Conservation (phyloP, 2,329 filamentous ascomycete genomes). For the Penicillium vulpinum region DNA sequence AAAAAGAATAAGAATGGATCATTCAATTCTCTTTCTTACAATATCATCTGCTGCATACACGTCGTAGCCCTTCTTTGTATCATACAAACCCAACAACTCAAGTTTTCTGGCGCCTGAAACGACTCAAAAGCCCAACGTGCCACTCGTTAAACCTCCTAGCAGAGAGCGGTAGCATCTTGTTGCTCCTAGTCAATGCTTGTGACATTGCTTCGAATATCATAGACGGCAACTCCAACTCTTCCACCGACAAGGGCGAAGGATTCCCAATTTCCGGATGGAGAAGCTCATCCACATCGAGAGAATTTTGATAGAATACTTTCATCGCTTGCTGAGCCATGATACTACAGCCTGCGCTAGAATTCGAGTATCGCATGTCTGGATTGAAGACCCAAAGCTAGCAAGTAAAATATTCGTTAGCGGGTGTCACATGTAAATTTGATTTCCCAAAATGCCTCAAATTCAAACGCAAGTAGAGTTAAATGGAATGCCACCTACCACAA, state of each 20-base stretch:
- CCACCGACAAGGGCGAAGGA: slow-evolving; percentile 45
- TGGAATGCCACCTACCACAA: slow-evolving; percentile 36
- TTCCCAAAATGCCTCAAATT: neutral
- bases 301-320: slow-evolving; percentile 57
- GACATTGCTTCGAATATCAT: slow-evolving; percentile 42
- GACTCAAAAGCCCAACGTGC: slow-evolving; percentile 54
- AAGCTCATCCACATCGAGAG: slow-evolving; percentile 34
- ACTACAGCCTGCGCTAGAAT: slow-evolving; percentile 35
- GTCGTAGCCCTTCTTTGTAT: neutral
- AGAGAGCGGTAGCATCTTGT: slow-evolving; percentile 49
- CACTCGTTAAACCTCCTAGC: slow-evolving; percentile 56
- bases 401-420: neutral
- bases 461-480: no score
- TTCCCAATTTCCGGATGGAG: slow-evolving; percentile 40
- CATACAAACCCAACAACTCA: neutral
- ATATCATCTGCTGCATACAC: neutral
- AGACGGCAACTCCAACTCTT: slow-evolving; percentile 49
- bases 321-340: slow-evolving; percentile 50
- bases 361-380: slow-evolving; percentile 59
- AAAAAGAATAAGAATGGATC: neutral
- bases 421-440: neutral
- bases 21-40: neutral
- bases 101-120: slow-evolving; percentile 36
- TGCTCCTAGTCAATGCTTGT: slow-evolving; percentile 41
- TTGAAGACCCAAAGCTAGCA: slow-evolving; percentile 61